Base-by-base conservation (phyloP, 306 rosid genomes). In the Abrus pulchellus region DNA sequence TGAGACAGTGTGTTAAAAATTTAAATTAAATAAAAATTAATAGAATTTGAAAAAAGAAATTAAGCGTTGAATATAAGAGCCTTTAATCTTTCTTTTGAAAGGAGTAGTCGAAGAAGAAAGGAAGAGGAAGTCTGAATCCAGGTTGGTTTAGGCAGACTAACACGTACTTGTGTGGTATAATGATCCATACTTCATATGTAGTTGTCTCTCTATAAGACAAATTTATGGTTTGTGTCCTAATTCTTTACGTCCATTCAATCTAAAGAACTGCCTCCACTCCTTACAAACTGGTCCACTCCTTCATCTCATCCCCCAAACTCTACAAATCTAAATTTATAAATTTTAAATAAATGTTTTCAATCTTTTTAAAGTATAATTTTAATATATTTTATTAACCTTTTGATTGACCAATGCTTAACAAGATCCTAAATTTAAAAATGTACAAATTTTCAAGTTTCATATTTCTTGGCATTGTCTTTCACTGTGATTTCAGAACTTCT, bases 261-360 rank as follows among this genome's bases (percentile, higher is more conserved):
- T 48, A 68, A 62, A 54, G 45, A 59, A 60, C 6, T 9, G 20
- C 45, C 44, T n/a, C 41, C 20, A 20, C 20, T n/a, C n/a, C n/a
- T n/a, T 65, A 73, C 13, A 66, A 74, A 47, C 71, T 28, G 79
- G 79, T 75, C 82, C 79, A 75, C n/a, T 44, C 78, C 52, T 6
- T 20, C 40, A 29, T 38, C 32, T 33, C 49, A 30, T 33, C 55
- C 53, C 78, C 41, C 53, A 57, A 60, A 76, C 40, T 27, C 53
- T 36, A 54, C 34, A 9, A 30, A 28, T 47, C 52, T 13, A 14
- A 65, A 65, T 65, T 13, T 40, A 65, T 59, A 61, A 61, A 33
- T 61, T 50, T 33, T 3, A 33, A 32, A 20, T 20, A 20, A 20
- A 20, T 20, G 20, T 20, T 20, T 20, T 20, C 20, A 20, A 20